phyloP scores from a whole-genome alignment of 2,329 filamentous ascomycete species.

The Lojkania enalia region DNA sequence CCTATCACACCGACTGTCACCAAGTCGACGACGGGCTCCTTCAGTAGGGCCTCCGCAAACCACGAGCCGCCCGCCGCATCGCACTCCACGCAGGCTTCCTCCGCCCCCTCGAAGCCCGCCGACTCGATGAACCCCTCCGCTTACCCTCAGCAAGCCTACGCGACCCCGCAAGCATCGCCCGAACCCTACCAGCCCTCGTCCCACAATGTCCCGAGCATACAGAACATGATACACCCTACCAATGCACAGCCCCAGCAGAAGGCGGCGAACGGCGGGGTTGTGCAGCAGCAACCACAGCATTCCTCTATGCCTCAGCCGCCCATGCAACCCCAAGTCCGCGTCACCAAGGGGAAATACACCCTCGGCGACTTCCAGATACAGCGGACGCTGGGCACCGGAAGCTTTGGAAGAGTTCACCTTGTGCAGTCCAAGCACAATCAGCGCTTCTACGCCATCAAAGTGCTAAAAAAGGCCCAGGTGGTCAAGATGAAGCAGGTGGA shows the following conservation, averaged over 20 bases:
- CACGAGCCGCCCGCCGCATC: slow-evolving; percentile 15
- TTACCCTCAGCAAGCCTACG: slow-evolving; percentile 39
- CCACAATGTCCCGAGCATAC: slow-evolving; percentile 78
- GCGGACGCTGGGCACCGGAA: slow-evolving; percentile 91
- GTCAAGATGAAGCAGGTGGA: slow-evolving; percentile 99
- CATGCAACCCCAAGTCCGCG: slow-evolving; percentile 53
- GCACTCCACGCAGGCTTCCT: slow-evolving; percentile 20
- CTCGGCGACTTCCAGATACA: slow-evolving; percentile 86
- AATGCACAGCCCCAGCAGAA: slow-evolving; percentile 36
- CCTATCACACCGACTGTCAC: slow-evolving; percentile 40
- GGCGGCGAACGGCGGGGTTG: slow-evolving; percentile 44
- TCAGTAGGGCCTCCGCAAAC: slow-evolving; percentile 35
- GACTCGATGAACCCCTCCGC: slow-evolving; percentile 47
- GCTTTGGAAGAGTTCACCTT: slow-evolving; percentile 93
- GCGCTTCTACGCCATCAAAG: slow-evolving; percentile 97
- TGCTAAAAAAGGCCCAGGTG: slow-evolving; percentile 96
- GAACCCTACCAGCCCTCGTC: slow-evolving; percentile 43
- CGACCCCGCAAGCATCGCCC: slow-evolving; percentile 35
- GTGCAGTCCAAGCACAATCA: slow-evolving; percentile 98
- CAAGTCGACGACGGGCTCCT: slow-evolving; percentile 33
- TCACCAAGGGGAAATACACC: slow-evolving; percentile 97
- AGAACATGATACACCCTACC: slow-evolving; percentile 75
- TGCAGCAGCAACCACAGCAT: slow-evolving; percentile 40
- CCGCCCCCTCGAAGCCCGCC: slow-evolving; percentile 34
- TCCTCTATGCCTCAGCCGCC: no score